Base-by-base conservation (phyloP, 495 filamentous ascomycete species). In the Aspergillus funiculosus region DNA sequence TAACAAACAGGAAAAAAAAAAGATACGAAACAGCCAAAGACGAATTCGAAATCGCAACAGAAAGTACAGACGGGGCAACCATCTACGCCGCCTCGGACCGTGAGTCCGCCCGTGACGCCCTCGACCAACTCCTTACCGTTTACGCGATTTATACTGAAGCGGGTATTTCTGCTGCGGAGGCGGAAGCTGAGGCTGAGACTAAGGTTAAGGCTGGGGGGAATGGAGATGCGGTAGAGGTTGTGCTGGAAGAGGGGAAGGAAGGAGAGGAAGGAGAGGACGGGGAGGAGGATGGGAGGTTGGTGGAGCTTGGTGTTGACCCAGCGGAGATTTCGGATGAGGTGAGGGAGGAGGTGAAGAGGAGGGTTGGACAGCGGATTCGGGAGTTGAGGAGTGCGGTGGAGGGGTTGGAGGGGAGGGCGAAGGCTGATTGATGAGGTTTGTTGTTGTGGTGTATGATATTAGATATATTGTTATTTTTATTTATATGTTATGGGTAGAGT, bases 21-120 rank as follows among this genome's bases (percentile, higher is more conserved):
- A 64, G 61, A 1, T 64, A 64, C 51, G 64, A 71, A 54, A 54
- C 58, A 13, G 63, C 69, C 4, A 71, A 64, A 59, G 69, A 73
- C 52, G 69, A 73, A 53, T 65, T 73, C 47, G 69, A 73, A 58
- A 73, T 73, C 41, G 69, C 69, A 5, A 69, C 64, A 2, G 70
- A 73, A 22, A 67, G 62, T 54, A 71, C 70, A 7, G 63, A 70
- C 31, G 40, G 47, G 5, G 52, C 57, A 0, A 72, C 68, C 6
- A 72, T 73, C 56, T 73, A 73, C 56, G 67, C 69, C 1, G 62
- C 70, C n/a, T 70, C 66, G 2, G 69, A 73, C 31, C 64, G 69
- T 5, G 69, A 68, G 31, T 67, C 67, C 7, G 66, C 67, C 1
- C 67, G 69, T 10, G 69, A 73, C 43, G 64, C 67, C 6, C 53